A percentile compares a stretch with the other conserved stretches of the same genome.
These are phyloP conservation scores for Lecanicillium sp. DNA, from an alignment of 2,329 filamentous ascomycete genomes.

Conservation along the genomic window DNA sequence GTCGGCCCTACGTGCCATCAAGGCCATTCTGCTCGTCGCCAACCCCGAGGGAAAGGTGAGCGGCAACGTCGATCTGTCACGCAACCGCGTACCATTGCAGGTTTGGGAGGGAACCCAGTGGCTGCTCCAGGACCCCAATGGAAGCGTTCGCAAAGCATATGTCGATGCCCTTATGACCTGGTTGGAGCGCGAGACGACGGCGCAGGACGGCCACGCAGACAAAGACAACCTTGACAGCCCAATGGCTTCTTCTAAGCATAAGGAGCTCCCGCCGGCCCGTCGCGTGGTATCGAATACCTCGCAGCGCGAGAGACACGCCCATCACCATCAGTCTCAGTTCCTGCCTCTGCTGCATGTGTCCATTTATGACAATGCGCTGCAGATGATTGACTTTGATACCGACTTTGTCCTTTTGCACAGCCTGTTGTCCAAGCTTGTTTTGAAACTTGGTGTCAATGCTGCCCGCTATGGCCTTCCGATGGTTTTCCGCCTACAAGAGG, in stretches of 20 bases:
- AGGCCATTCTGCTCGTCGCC: constrained; percentile 72
- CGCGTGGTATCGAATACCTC: constrained; percentile 64
- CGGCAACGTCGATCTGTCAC: constrained; percentile 55
- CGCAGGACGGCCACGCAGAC: constrained; percentile 52
- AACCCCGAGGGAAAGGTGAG: constrained; percentile 56
- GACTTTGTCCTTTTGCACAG: constrained; percentile 73
- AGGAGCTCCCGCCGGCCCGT: constrained; percentile 37
- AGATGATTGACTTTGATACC: constrained; percentile 61
- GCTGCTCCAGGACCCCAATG: constrained; percentile 74
- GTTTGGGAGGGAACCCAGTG: constrained; percentile 97
- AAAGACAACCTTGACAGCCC: constrained; percentile 45
- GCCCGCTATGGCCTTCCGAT: constrained; percentile 73
- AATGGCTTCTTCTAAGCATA: constrained; percentile 32
- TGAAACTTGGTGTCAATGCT: constrained; percentile 75
- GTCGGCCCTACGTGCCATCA: constrained; percentile 69
- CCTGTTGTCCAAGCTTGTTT: constrained; percentile 64
- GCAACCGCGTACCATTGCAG: constrained; percentile 67
- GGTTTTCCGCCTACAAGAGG: constrained; percentile 81
- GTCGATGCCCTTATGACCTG: constrained; percentile 76
- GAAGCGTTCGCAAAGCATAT: constrained; percentile 75
- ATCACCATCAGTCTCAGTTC: constrained; percentile 56
- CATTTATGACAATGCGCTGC: constrained; percentile 80
- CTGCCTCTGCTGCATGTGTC: constrained; percentile 75
- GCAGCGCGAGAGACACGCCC: constrained; percentile 45
- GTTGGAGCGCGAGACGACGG: constrained; percentile 72